A percentile compares a stretch with the other conserved stretches of the same genome.
Conservation (phyloP, 176 grass and related monocot species). For the Lolium multiflorum region DNA sequence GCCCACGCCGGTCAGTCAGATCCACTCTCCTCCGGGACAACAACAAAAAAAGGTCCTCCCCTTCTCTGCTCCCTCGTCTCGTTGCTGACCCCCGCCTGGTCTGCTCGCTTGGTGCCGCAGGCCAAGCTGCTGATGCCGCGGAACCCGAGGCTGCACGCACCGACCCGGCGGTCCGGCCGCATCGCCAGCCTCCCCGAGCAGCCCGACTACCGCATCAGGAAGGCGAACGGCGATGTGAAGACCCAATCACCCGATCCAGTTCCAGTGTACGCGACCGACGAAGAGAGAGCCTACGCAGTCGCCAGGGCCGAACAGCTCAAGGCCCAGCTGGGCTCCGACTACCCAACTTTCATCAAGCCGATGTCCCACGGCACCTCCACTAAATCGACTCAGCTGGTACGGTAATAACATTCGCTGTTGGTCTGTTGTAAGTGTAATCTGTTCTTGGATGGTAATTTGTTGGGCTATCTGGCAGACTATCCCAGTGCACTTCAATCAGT, state of each 20-base stretch:
- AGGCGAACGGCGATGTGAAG: not conserved
- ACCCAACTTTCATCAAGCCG: slow-evolving; percentile 63
- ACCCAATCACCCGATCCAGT: slow-evolving; percentile 23
- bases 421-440: too few relatives aligned
- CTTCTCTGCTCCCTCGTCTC: too few relatives aligned
- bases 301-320: slow-evolving; percentile 58
- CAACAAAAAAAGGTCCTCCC: too few relatives aligned
- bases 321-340: slow-evolving; percentile 36
- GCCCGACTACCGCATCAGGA: too few relatives aligned
- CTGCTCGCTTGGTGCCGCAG: slow-evolving; percentile 6
- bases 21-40: too few relatives aligned
- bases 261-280: slow-evolving; percentile 41
- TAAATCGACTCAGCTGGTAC: too few relatives aligned
- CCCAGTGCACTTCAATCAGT: slow-evolving; percentile 42
- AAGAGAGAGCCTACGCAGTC: slow-evolving; percentile 25
- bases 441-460: too few relatives aligned
- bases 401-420: too few relatives aligned
- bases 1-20: too few relatives aligned
- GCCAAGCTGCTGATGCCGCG: slow-evolving; percentile 49
- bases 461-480: slow-evolving; percentile 30
- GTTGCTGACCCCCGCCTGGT: not conserved
- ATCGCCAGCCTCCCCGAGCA: too few relatives aligned
- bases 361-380: slow-evolving; percentile 68
- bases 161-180: too few relatives aligned
- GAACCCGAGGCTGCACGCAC: slow-evolving; percentile 23